phyloP scores from a whole-genome alignment of 2,329 filamentous ascomycete species.

The Scolecobasidium constrictum region DNA sequence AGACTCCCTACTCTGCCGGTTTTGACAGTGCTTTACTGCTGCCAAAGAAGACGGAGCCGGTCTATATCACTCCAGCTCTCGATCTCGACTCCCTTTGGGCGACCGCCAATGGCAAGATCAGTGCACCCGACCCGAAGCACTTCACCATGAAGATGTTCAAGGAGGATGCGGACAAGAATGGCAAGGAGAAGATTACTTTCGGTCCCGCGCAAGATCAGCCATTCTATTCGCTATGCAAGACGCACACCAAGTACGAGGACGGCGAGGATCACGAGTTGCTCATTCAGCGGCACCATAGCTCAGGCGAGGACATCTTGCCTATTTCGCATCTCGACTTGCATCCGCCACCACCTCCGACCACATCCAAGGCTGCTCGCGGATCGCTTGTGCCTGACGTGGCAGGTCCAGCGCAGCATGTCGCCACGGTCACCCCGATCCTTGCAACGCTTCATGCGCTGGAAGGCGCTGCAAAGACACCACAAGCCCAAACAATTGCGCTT shows the following conservation, averaged over 20 bases:
- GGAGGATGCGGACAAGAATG: slow-evolving; percentile 44
- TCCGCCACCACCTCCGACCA: slow-evolving; percentile 21
- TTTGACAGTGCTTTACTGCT: slow-evolving; percentile 1
- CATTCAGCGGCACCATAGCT: slow-evolving; percentile 19
- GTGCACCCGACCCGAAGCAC: slow-evolving; percentile 17
- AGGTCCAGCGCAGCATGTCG: slow-evolving; percentile 22
- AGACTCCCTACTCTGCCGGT: slow-evolving; percentile 42
- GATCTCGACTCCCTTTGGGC: slow-evolving; percentile 58
- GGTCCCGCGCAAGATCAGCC: slow-evolving; percentile 59
- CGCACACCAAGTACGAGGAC: slow-evolving; percentile 50
- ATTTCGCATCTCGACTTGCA: slow-evolving; percentile 27
- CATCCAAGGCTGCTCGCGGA: slow-evolving; percentile 10
- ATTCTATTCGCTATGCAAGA: slow-evolving; percentile 55
- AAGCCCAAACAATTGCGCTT: slow-evolving; percentile 43
- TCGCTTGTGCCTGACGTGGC: slow-evolving; percentile 18
- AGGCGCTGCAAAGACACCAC: slow-evolving; percentile 32
- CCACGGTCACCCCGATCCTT: slow-evolving; percentile 35
- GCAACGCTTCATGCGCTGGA: slow-evolving; percentile 36
- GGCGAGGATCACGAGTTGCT: slow-evolving; percentile 25
- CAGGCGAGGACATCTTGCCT: slow-evolving; percentile 21
- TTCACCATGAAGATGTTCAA: slow-evolving; percentile 29
- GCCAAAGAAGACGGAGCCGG: slow-evolving; percentile 8
- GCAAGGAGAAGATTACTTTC: slow-evolving; percentile 50
- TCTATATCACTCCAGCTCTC: slow-evolving; percentile 40
- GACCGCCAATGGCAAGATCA: slow-evolving; percentile 47